Percentiles rank a stretch among this genome's conserved stretches.
Conservation (phyloP, 768 basidiomycete genomes). For the Collybia sordida region DNA sequence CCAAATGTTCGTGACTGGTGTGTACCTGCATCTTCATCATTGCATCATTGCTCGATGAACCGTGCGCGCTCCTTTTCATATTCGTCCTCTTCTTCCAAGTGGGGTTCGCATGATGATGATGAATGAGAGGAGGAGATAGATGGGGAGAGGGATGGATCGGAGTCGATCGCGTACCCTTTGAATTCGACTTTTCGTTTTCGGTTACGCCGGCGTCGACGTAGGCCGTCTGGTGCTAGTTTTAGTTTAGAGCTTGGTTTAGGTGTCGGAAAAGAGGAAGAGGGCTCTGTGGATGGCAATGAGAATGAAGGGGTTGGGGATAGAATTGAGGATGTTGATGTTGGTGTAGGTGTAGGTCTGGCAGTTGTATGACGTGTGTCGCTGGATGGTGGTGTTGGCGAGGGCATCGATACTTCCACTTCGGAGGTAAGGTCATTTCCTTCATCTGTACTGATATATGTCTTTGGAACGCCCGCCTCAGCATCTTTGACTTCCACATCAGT, state of each 20-base stretch:
- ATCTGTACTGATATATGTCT: too few species aligned
- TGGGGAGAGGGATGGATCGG: constrained; percentile 11
- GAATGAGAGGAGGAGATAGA: not conserved
- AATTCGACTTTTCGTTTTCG: constrained; percentile 20
- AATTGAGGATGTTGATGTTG: not conserved
- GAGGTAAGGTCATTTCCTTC: too few species aligned
- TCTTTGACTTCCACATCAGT: not conserved
- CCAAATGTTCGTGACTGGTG: too few species aligned
- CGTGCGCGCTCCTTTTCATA: not conserved
- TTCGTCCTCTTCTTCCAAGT: not conserved
- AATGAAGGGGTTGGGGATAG: not conserved
- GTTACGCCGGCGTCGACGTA: not conserved
- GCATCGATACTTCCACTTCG: not conserved
- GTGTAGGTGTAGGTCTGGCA: not conserved
- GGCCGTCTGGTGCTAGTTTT: constrained; percentile 10
- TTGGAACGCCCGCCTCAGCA: too few species aligned
- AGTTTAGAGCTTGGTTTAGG: constrained; percentile 7
- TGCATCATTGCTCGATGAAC: too few species aligned
- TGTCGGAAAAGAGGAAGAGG: not conserved
- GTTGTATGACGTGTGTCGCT: too few species aligned
- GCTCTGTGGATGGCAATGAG: not conserved
- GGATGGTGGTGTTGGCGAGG: not conserved
- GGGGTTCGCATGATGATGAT: not conserved
- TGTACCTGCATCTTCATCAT: too few species aligned
- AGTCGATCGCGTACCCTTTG: constrained; percentile 39